phyloP scores from a whole-genome alignment of 495 filamentous ascomycete genomes.

The Penicillium longicatenatum region DNA sequence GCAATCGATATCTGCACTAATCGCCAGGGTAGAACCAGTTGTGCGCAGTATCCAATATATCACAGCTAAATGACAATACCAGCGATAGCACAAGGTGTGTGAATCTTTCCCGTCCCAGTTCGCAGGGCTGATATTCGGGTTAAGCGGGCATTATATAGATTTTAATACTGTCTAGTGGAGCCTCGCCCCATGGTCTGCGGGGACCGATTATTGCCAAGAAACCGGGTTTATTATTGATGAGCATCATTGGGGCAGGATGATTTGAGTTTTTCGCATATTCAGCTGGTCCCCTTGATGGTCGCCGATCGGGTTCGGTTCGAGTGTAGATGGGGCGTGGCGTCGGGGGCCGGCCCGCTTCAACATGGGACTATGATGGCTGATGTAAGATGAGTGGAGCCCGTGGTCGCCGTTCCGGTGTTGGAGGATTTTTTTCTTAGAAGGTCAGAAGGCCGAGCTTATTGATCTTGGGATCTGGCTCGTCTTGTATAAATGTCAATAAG shows the following conservation, averaged over 20 bases:
- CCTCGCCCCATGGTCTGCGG: not conserved
- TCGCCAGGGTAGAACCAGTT: not conserved
- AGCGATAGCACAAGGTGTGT: too few species aligned
- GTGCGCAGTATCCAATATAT: too few species aligned
- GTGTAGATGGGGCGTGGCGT: not conserved
- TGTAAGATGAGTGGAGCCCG: conserved; percentile 10
- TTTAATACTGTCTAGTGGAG: not conserved
- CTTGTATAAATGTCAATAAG: not conserved
- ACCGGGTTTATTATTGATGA: too few species aligned
- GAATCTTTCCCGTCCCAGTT: too few species aligned
- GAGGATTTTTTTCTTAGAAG: not conserved
- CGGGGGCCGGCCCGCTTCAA: conserved; percentile 1
- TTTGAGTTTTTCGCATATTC: not conserved
- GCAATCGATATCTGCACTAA: not conserved
- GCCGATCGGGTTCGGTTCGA: not conserved
- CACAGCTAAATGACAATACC: too few species aligned
- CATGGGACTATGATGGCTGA: conserved; percentile 7
- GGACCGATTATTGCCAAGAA: not conserved
- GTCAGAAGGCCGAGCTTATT: not conserved
- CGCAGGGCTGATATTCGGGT: too few species aligned
- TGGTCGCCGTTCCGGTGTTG: conserved; percentile 2
- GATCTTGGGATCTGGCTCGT: not conserved
- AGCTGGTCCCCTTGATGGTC: conserved; percentile 4
- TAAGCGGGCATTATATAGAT: not conserved
- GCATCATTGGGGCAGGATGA: too few species aligned